Base-by-base conservation (phyloP, 1,284 basidiomycete genomes). In the Meira nashicola region DNA sequence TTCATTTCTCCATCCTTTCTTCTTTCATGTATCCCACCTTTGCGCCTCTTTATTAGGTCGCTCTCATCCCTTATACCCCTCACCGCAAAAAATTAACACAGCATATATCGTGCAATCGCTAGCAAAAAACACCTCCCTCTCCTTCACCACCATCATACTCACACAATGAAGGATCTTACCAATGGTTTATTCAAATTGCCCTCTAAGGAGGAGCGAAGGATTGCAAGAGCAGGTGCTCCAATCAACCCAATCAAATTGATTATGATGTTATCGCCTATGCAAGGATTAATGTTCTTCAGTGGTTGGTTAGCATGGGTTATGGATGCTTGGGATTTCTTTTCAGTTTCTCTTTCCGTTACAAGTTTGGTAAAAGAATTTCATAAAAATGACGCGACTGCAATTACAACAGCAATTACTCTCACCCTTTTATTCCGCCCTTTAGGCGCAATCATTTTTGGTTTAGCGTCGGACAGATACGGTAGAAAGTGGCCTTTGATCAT, bases 401-500 rank as follows among this genome's bases (percentile, higher is more conserved):
- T 74, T 52, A 74, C 71, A n/a, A 73, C 71, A 8, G 85, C 90
- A 7, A 92, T 98, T 76, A 97, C 93, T 2, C 83, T 97, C 51
- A 96, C 93, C 0, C 83, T 96, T 1, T 85, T 97, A 37, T 90
- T 95, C 82, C 86, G 94, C 55, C 88, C 89, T 1, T 80, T 85
- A 37, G 94, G 93, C 23, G 92, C 92, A 37, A 84, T 91, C 61
- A 80, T 92, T 66, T 94, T 95, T 66, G 84, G 73, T 39, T 40
- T 74, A 9, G 11, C 71, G n/a, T 67, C 72, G 0, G 75, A 77
- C 47, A 84, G 92, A 9, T 94, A 84, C 77, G 93, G 93, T 2
- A 85, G 93, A 47, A 93, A 92, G 81, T 97, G 90, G 89, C 91
- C 92, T 1, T 82, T 96, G 2, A 86, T 92, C 43, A 68, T 76